A percentile compares a stretch with the other conserved stretches of the same genome.
Evolutionary conservation across 371 early-diverging fungal species (phyloP).

Genomic region (Mucor velutinosus): DNA sequence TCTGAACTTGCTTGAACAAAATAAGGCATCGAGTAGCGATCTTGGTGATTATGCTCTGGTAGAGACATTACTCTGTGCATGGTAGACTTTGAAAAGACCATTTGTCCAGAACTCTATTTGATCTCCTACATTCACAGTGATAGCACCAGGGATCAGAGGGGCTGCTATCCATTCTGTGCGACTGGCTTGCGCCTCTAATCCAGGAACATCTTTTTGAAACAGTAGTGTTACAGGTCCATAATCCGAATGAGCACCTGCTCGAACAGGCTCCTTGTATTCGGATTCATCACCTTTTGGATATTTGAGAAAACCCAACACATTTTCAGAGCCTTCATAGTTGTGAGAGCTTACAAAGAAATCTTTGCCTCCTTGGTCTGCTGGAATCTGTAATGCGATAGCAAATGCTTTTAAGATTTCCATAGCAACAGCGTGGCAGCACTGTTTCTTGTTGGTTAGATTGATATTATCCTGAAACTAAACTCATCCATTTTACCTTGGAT

Average conservation of each 20-base stretch:
- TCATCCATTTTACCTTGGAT: too few species aligned
- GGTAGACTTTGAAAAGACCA: constrained; percentile 69
- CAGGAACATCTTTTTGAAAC: constrained; percentile 72
- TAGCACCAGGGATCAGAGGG: constrained; percentile 58
- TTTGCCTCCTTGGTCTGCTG: constrained; percentile 54
- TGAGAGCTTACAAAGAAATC: constrained; percentile 59
- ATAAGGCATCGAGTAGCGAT: constrained; percentile 74
- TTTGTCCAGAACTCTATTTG: constrained; percentile 68
- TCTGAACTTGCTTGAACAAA: constrained; percentile 50
- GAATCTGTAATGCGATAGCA: constrained; percentile 63
- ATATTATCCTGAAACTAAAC: too few species aligned
- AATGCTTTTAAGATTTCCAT: constrained; percentile 56
- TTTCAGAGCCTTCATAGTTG: constrained; percentile 49
- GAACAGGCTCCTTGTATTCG: constrained; percentile 39
- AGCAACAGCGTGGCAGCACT: constrained; percentile 54
- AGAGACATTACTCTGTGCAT: constrained; percentile 71
- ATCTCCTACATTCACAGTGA: constrained; percentile 76
- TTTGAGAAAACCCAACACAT: constrained; percentile 60
- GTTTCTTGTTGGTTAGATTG: background rate
- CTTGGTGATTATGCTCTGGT: constrained; percentile 55
- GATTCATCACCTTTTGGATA: constrained; percentile 56
- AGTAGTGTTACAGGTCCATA: constrained; percentile 76
- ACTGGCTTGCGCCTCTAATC: constrained; percentile 64
- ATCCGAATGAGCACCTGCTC: constrained; percentile 69
- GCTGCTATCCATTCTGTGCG: constrained; percentile 66